Conservation (phyloP, 2,329 filamentous ascomycete species). For the Fusarium acutatum region DNA sequence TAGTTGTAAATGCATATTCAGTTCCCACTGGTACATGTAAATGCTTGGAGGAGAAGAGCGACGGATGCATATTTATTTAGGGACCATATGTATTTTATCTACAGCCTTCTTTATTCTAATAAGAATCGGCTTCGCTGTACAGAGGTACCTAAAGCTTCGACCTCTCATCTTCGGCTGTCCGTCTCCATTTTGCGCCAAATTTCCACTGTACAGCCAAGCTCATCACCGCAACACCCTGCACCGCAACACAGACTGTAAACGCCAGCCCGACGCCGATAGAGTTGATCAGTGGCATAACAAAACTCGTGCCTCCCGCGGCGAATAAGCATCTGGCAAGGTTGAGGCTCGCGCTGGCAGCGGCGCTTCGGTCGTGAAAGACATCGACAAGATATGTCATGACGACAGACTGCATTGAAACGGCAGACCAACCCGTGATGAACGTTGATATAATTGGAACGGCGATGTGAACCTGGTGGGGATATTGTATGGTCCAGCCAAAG, state of each 20-base stretch:
- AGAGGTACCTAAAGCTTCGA: accelerated
- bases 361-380: slow-evolving; percentile 58
- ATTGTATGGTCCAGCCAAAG: slow-evolving; percentile 63
- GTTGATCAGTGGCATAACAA: slow-evolving; percentile 59
- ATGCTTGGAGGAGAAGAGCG: not conserved
- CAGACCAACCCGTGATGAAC: slow-evolving; percentile 62
- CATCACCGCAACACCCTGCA: slow-evolving; percentile 54
- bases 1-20: too few species aligned
- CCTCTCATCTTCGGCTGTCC: too few species aligned
- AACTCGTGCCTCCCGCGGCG: slow-evolving; percentile 60
- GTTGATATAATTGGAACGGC: slow-evolving; percentile 59
- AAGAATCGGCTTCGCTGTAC: accelerated
- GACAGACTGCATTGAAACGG: slow-evolving; percentile 57
- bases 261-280: slow-evolving; percentile 55
- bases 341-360: slow-evolving; percentile 61
- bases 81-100: accelerated
- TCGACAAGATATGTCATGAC: slow-evolving; percentile 64
- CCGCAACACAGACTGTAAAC: slow-evolving; percentile 55
- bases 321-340: slow-evolving; percentile 63
- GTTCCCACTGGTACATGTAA: too few species aligned
- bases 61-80: accelerated
- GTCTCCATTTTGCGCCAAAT: not conserved
- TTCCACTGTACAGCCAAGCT: not conserved
- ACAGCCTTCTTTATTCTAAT: accelerated
- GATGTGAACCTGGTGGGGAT: slow-evolving; percentile 52